Evolutionary conservation across 352 stramenopile species (phyloP), one percentile per base, ranked within the genome.

Genomic region (Phytophthora capsici): DNA sequence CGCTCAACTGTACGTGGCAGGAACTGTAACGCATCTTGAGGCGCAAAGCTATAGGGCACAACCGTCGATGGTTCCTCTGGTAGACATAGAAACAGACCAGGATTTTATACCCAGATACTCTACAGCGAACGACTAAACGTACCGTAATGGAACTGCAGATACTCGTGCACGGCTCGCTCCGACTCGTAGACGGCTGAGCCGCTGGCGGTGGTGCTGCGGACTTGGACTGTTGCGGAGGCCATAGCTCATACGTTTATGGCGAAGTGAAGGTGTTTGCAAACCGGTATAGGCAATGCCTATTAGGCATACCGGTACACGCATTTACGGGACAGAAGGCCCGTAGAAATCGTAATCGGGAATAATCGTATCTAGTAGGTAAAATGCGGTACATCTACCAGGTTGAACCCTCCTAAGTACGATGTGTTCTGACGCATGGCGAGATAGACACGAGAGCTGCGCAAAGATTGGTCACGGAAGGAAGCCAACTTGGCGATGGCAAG

Each of bases 131-230:
- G 34, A 14, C 16, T 16, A 26, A 26, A 63, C 57, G 32, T 28
- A 93, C 89, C 90, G 69, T 93, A 97, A 68, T 97, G 90, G 61
- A 97, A 97, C 71, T 97, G 90, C 6, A 97, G 66, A 52, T 97
- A 97, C 69, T 97, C 90, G 57, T 95, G 78, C 45, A 95, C 88
- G 4, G 90, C 90, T 30, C 90, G 77, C 41, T 90, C 80, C 14
- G 87, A 94, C 67, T 97, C 90, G 73, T 97, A 97, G 23, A 97
- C 82, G 28, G 84, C 73, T 16, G 88, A 94, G 25, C 89, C 89
- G 67, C 88, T 97, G 16, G 90, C 89, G 2, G 89, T 94, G 8
- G 90, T 97, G 75, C 87, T 95, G 50, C 89, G 86, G 40, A 89
- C 81, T 34, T 34, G 28, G 14, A 12, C 28, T 34, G 28, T 34